Evolutionary conservation across 2,329 filamentous ascomycete genomes (phyloP).

Genomic region (Penicillium sp.): DNA sequence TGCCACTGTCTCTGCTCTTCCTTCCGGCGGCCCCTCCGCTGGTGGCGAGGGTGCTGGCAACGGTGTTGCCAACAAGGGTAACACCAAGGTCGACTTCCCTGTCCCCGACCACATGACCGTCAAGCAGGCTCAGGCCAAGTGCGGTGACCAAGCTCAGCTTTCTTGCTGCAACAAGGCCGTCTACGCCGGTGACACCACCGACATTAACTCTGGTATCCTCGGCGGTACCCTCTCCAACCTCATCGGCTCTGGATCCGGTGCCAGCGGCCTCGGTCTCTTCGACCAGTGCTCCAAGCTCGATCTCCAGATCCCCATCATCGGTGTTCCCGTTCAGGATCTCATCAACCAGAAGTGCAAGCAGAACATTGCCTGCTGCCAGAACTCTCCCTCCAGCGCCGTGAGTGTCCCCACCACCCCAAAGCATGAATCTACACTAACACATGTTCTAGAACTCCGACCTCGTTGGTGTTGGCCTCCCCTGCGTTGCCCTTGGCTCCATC

Average conservation of each 20-base stretch:
- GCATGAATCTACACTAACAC: too few species aligned
- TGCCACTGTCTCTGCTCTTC: conserved; percentile 34
- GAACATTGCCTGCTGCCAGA: conserved; percentile 44
- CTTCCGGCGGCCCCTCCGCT: conserved; percentile 20
- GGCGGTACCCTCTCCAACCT: conserved; percentile 36
- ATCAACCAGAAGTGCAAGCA: conserved; percentile 43
- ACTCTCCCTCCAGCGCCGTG: conserved; percentile 33
- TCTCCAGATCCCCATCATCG: conserved; percentile 31
- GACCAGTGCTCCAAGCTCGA: conserved; percentile 44
- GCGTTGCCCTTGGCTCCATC: conserved; percentile 40
- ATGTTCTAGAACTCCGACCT: conserved; percentile 30
- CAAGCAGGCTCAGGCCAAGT: conserved; percentile 41
- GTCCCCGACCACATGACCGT: conserved; percentile 34
- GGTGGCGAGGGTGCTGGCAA: conserved; percentile 26
- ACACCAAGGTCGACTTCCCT: conserved; percentile 36
- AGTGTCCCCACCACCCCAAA: too few species aligned
- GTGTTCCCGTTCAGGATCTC: conserved; percentile 32
- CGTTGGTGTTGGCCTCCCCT: conserved; percentile 39
- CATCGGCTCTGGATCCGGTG: conserved; percentile 34
- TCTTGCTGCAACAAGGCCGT: conserved; percentile 43
- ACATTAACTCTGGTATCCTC: conserved; percentile 34
- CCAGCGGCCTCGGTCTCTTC: conserved; percentile 40
- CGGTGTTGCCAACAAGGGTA: conserved; percentile 34
- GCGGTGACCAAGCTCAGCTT: conserved; percentile 40
- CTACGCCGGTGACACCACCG: conserved; percentile 38